phyloP scores from a whole-genome alignment of 257 asterid species.

The Przewalskia tangutica region DNA sequence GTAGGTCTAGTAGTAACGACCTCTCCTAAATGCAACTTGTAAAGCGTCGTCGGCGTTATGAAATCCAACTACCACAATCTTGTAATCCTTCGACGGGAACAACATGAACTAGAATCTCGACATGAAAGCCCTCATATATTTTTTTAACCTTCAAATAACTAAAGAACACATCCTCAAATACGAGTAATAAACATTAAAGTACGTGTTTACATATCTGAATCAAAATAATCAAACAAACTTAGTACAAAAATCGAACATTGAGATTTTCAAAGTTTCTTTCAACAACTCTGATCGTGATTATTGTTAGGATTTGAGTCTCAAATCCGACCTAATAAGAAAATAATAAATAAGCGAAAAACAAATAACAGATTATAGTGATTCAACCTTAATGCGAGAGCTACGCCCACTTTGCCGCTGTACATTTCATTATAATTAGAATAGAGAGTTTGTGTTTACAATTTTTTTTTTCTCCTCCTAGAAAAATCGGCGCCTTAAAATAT shows the following conservation, averaged over 20 bases:
- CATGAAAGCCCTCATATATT: slow-evolving; percentile 56
- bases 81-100: slow-evolving; percentile 93
- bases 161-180: not conserved
- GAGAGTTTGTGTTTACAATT: too few species aligned
- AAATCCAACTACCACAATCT: slow-evolving; percentile 93
- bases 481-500: too few species aligned
- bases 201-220: not conserved
- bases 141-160: too few species aligned
- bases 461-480: too few species aligned
- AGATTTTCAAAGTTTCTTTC: not conserved
- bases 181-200: not conserved
- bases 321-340: too few species aligned
- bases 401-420: too few species aligned
- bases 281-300: not conserved
- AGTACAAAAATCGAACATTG: not conserved
- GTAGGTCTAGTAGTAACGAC: slow-evolving; percentile 95
- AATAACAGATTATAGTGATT: too few species aligned
- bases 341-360: too few species aligned
- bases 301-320: too few species aligned
- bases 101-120: slow-evolving; percentile 91
- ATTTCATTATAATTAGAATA: too few species aligned
- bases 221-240: not conserved
- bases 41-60: slow-evolving; percentile 99
- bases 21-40: slow-evolving; percentile 82
- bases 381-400: too few species aligned